Percentiles rank a stretch among this genome's conserved stretches.
These are phyloP conservation scores for Mrakia frigida DNA, from an alignment of 768 basidiomycete genomes.

Conservation along the genomic window DNA sequence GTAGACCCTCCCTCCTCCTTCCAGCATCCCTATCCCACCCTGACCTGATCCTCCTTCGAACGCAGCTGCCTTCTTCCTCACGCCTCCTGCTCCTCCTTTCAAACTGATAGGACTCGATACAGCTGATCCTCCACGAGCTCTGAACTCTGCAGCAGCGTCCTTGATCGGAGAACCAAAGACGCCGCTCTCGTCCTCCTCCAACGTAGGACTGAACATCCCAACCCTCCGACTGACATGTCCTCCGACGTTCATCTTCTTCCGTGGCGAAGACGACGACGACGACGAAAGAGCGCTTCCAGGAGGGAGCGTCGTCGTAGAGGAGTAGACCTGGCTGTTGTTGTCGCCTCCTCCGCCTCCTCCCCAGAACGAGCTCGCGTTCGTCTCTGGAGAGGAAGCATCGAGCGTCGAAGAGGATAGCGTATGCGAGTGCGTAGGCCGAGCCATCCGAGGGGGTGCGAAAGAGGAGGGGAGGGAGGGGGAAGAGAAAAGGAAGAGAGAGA, in stretches of 20 bases:
- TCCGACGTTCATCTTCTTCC: constrained; percentile 5
- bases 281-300: background rate
- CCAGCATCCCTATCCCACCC: background rate
- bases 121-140: background rate
- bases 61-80: constrained; percentile 8
- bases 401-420: background rate
- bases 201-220: constrained; percentile 22
- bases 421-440: background rate
- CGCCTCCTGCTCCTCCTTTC: background rate
- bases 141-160: background rate
- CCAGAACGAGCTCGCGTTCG: background rate
- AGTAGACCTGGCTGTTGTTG: background rate
- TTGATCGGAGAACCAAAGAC: constrained; percentile 3
- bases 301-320: constrained; percentile 10
- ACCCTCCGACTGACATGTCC: background rate
- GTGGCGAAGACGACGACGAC: background rate
- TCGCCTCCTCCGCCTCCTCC: background rate
- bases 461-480: background rate
- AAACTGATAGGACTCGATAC: background rate
- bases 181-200: constrained; percentile 29
- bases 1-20: background rate
- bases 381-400: background rate
- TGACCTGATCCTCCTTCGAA: background rate
- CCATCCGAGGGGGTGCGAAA: background rate
- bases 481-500: background rate